Base-by-base conservation (phyloP, 1,284 basidiomycete genomes). In the Pseudozyma sp. region DNA sequence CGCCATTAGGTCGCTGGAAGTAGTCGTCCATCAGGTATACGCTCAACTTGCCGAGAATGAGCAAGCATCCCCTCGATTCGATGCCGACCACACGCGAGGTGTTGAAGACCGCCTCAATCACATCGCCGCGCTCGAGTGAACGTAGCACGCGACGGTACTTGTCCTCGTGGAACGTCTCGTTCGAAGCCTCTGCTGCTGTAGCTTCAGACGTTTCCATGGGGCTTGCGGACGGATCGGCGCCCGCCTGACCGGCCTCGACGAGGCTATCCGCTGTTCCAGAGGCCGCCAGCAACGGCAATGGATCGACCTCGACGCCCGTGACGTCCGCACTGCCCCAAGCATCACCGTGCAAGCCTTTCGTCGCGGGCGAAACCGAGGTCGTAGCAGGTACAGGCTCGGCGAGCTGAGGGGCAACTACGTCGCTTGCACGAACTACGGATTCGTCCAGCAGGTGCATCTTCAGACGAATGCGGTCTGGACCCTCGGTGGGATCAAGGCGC, bases 1-100 rank as follows among this genome's bases (percentile, higher is more conserved):
- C 94, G 0, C 94, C 94, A 46, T 91, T 89, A 9, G 91, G 89
- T 54, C 90, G 91, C 83, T 96, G 92, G 14, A 96, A 91, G n/a
- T 97, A 87, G 7, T 94, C 94, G 79, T 97, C 94, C 14, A 97
- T 87, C 86, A 97, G 91, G 79, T 97, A 97, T 7, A 97, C 85
- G 79, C 94, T 92, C 5, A 89, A 90, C 54, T 88, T 88, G 16
- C 94, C 94, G 30, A 94, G 88, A 51, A 97, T 94, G 29, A 97
- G 87, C 8, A 97, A 87, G 3, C 94, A 93, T 60, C 94, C 93
- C 91, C 79, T 52, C n/a, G 77, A 70, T 44, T 68, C 78, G 48
- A 80, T 78, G 39, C 79, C 78, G 4, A 81, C 70, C 8, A 81
- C 81, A 14, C 81, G 63, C 13, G 80, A 72, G 9, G 75, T 77